These are phyloP conservation scores for Arthrobotrys sinensis DNA, from an alignment of 2,329 filamentous ascomycete species.

Conservation along the genomic window DNA sequence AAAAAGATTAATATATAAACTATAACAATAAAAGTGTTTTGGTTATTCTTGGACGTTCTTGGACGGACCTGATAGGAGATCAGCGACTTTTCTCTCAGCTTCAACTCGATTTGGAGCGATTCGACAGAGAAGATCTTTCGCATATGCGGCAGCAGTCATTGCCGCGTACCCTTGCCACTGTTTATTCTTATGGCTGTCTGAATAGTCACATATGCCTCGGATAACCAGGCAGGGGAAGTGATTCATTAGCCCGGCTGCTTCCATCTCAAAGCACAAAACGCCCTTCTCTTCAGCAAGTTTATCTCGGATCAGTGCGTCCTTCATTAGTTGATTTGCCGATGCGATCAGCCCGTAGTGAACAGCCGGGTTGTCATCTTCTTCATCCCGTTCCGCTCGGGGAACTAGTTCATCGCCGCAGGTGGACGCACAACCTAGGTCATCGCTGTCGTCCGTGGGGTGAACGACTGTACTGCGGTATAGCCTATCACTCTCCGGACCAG, in stretches of 20 bases:
- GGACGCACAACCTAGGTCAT: no score
- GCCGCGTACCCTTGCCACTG: constrained; percentile 11
- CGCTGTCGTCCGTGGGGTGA: neutral
- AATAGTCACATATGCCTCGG: constrained; percentile 24
- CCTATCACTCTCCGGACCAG: neutral
- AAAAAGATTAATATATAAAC: no score
- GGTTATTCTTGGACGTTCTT: no score
- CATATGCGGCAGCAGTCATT: constrained; percentile 5
- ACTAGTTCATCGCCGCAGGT: no score
- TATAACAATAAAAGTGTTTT: no score
- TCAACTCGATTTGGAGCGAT: no score
- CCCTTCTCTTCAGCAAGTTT: neutral
- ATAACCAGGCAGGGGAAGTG: constrained; percentile 12
- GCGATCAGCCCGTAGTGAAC: constrained; percentile 32
- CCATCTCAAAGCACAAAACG: constrained; percentile 29
- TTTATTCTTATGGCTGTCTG: constrained; percentile 20
- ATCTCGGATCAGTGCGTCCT: neutral
- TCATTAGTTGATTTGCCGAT: constrained; percentile 34
- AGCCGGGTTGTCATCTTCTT: neutral
- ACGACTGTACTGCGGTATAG: neutral
- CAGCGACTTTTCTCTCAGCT: no score
- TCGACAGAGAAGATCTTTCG: neutral
- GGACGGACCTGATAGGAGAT: no score
- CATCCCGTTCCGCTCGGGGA: neutral
- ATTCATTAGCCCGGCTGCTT: constrained; percentile 1